phyloP scores from a whole-genome alignment of 2,329 filamentous ascomycete species.

The Pezicula neosporulosa region DNA sequence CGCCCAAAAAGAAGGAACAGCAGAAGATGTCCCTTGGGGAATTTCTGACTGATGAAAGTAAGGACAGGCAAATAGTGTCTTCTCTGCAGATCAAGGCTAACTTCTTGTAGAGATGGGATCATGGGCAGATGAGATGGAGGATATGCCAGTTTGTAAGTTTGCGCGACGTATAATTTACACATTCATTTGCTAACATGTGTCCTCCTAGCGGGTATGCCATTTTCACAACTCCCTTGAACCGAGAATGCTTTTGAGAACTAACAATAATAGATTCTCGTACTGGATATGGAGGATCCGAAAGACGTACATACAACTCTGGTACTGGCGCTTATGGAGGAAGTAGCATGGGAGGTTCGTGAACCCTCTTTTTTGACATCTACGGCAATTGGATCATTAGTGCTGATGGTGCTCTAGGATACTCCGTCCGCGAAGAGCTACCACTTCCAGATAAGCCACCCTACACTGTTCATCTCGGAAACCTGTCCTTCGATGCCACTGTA shows the following conservation, averaged over 20 bases:
- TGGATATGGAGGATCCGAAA: slow-evolving; percentile 26
- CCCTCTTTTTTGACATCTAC: neutral
- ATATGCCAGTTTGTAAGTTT: slow-evolving; percentile 41
- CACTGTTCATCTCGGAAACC: slow-evolving; percentile 93
- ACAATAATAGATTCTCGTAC: slow-evolving; percentile 27
- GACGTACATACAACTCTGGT: slow-evolving; percentile 27
- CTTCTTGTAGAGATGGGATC: slow-evolving; percentile 66
- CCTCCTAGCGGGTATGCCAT: slow-evolving; percentile 27
- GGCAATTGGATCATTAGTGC: slow-evolving; percentile 1
- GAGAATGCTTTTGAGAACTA: slow-evolving; percentile 6
- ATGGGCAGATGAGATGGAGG: slow-evolving; percentile 99
- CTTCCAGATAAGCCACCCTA: slow-evolving; percentile 90
- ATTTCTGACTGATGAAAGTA: slow-evolving; percentile 91
- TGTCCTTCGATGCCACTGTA: slow-evolving; percentile 89
- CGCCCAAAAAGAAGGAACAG: slow-evolving; percentile 81
- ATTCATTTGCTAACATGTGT: slow-evolving; percentile 20
- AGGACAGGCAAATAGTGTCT: slow-evolving; percentile 37
- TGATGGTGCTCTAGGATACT: slow-evolving; percentile 44
- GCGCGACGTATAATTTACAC: neutral
- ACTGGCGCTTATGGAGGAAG: slow-evolving; percentile 27
- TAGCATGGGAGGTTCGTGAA: slow-evolving; percentile 24
- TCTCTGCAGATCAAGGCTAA: slow-evolving; percentile 38
- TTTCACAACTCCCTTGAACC: neutral
- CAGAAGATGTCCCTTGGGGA: slow-evolving; percentile 98
- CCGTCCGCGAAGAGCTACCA: slow-evolving; percentile 72